Evolutionary conservation across 306 rosid genomes (phyloP).

Genomic region (Cercis canadensis): DNA sequence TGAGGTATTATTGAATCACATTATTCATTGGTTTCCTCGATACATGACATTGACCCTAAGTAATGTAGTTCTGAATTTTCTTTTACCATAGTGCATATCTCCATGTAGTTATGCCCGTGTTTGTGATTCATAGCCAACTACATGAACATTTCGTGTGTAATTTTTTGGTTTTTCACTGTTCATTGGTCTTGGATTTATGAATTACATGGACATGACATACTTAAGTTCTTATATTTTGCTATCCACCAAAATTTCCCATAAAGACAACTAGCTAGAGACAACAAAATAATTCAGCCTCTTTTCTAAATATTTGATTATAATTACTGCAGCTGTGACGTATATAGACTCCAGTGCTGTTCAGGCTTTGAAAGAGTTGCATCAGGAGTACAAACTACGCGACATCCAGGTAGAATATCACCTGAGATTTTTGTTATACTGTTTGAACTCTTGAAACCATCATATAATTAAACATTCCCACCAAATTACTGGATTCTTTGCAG

Average conservation of each 20-base stretch:
- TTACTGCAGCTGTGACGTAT: constrained; percentile 88
- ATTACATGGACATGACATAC: constrained; percentile 6
- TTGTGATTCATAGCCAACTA: neutral
- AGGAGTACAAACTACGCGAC: constrained; percentile 87
- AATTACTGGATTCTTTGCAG: constrained; percentile 51
- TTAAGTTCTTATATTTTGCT: constrained; percentile 23
- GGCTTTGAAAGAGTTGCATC: constrained; percentile 87
- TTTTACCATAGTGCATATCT: too few species aligned
- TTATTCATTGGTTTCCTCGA: neutral
- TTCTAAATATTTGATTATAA: constrained; percentile 29
- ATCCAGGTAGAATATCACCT: constrained; percentile 63
- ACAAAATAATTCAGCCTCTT: constrained; percentile 11
- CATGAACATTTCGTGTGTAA: neutral
- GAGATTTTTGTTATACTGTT: neutral
- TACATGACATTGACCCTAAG: neutral
- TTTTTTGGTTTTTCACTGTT: neutral
- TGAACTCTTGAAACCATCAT: neutral
- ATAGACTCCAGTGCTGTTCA: constrained; percentile 94
- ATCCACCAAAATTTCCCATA: constrained; percentile 28
- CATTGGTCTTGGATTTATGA: neutral
- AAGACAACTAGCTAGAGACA: constrained; percentile 4
- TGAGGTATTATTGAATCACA: too few species aligned
- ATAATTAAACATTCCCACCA: neutral
- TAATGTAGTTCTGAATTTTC: neutral
- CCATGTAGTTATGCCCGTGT: neutral